Evolutionary conservation across 2,329 filamentous ascomycete genomes (phyloP).

Genomic region (Cordyceps tenuipes): DNA sequence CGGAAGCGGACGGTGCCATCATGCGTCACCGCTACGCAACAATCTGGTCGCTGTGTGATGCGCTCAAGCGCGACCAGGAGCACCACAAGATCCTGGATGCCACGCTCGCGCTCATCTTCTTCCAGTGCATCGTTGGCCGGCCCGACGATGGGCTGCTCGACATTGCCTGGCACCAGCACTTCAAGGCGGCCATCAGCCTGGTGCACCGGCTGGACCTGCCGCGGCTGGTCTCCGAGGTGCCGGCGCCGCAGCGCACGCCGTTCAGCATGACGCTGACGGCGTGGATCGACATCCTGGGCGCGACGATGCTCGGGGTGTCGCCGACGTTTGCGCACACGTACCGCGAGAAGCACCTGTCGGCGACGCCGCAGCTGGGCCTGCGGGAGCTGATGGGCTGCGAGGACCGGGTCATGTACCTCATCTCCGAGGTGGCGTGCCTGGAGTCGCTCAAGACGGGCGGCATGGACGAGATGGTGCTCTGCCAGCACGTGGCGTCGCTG

Average conservation of each 20-base stretch:
- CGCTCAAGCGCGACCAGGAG: constrained; percentile 69
- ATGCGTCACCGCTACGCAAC: constrained; percentile 86
- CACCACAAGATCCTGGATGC: constrained; percentile 87
- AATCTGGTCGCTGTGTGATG: constrained; percentile 76
- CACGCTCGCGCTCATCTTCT: constrained; percentile 90
- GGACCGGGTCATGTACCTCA: constrained; percentile 94
- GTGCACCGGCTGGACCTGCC: constrained; percentile 80
- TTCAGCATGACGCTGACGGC: constrained; percentile 93
- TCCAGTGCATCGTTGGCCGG: constrained; percentile 85
- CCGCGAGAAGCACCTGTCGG: constrained; percentile 80
- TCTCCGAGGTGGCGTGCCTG: constrained; percentile 93
- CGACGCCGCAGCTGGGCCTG: constrained; percentile 58
- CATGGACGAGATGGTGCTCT: constrained; percentile 79
- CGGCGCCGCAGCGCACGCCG: constrained; percentile 50
- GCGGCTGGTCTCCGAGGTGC: constrained; percentile 52
- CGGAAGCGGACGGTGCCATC: constrained; percentile 59
- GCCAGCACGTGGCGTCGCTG: constrained; percentile 81
- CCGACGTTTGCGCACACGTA: constrained; percentile 93
- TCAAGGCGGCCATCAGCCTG: constrained; percentile 79
- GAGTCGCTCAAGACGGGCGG: constrained; percentile 78
- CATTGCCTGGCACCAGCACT: constrained; percentile 95
- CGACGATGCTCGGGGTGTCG: constrained; percentile 80
- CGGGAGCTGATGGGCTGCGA: constrained; percentile 96
- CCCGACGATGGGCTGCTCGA: constrained; percentile 79
- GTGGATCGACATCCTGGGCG: constrained; percentile 96